Evolutionary conservation across 768 basidiomycete genomes (phyloP).

Genomic region (Agaricus subrufescens): DNA sequence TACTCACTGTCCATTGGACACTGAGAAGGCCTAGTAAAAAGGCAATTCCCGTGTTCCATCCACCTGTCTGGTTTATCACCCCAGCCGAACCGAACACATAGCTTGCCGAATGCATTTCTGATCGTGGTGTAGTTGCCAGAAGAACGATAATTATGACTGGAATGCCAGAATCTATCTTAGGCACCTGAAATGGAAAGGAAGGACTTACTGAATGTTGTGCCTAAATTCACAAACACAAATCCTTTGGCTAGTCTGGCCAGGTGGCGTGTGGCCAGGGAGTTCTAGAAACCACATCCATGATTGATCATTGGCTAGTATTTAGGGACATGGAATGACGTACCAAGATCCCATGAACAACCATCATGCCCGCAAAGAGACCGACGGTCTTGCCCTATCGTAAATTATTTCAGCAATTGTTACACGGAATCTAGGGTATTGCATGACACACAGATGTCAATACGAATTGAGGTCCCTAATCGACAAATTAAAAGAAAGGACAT

Average conservation of each 20-base stretch:
- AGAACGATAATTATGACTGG: slow-evolving; percentile 82
- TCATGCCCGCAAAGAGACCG: slow-evolving; percentile 70
- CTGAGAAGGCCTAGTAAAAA: slow-evolving; percentile 82
- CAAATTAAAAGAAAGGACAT: slow-evolving; percentile 2
- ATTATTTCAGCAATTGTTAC: background rate
- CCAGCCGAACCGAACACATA: slow-evolving; percentile 79
- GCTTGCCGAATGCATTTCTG: slow-evolving; percentile 74
- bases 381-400: slow-evolving; percentile 58
- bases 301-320: background rate
- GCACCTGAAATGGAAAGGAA: background rate
- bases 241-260: slow-evolving; percentile 69
- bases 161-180: slow-evolving; percentile 4
- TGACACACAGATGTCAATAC: slow-evolving; percentile 48
- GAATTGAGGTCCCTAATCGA: slow-evolving; percentile 47
- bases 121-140: slow-evolving; percentile 64
- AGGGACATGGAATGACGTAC: slow-evolving; percentile 26
- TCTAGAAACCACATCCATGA: slow-evolving; percentile 28
- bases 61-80: slow-evolving; percentile 76
- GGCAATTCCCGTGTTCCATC: slow-evolving; percentile 73
- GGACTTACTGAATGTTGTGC: slow-evolving; percentile 59
- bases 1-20: slow-evolving; percentile 81
- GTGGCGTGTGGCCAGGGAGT: slow-evolving; percentile 69
- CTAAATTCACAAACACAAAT: slow-evolving; percentile 87
- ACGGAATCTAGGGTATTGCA: background rate
- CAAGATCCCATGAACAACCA: slow-evolving; percentile 73